A percentile compares a stretch with the other conserved stretches of the same genome.
Evolutionary conservation across 441 rosid species (phyloP).

Genomic region (Jatropha multifida): DNA sequence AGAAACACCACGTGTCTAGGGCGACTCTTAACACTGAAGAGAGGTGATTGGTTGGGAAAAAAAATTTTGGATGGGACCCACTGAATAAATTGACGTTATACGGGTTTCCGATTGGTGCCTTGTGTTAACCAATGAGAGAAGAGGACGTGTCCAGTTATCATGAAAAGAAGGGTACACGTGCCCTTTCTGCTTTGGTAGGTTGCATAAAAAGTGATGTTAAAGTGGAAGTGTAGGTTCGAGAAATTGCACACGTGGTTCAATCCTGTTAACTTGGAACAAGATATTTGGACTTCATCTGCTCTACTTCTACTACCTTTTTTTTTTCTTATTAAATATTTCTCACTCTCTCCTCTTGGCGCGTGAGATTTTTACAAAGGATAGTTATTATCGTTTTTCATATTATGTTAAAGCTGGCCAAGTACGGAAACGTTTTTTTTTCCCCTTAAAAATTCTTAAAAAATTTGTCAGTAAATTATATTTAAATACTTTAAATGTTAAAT

Average conservation of each 20-base stretch:
- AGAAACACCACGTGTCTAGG: constrained; percentile 52
- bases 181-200: neutral
- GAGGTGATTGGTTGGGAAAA: constrained; percentile 26
- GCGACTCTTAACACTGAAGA: constrained; percentile 15
- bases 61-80: neutral
- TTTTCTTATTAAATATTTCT: neutral
- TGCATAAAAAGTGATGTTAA: neutral
- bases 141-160: neutral
- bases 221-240: constrained; percentile 10
- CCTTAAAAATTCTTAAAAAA: no score
- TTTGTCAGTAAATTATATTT: no score
- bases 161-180: constrained; percentile 5
- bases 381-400: no score
- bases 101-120: neutral
- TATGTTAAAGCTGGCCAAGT: no score
- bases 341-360: neutral
- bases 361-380: neutral
- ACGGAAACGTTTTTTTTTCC: no score
- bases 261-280: constrained; percentile 10
- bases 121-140: neutral
- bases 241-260: constrained; percentile 17
- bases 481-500: no score
- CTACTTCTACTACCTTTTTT: neutral
- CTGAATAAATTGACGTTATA: neutral
- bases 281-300: neutral